Conservation (phyloP, 1,139 yeast species). For the Diutina sp. region DNA sequence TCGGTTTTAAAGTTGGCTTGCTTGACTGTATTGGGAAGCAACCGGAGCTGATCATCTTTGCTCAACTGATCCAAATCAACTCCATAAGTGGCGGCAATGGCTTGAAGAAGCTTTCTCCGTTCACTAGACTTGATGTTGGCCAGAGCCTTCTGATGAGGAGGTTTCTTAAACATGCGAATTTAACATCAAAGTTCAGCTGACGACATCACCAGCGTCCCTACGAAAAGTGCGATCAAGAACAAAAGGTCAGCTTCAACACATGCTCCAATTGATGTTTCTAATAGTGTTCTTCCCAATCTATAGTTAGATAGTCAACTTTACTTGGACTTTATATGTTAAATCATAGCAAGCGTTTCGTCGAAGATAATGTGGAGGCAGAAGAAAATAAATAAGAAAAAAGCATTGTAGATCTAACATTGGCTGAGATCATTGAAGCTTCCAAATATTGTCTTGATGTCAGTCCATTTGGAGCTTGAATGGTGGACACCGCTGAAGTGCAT, state of each 20-base stretch:
- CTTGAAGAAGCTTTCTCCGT: constrained; percentile 43
- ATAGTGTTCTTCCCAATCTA: not conserved
- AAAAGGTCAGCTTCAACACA: not conserved
- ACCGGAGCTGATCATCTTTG: constrained; percentile 29
- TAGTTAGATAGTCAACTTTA: not conserved
- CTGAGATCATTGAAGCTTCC: too few species aligned
- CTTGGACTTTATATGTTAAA: too few species aligned
- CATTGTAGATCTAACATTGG: too few species aligned
- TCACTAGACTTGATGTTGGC: constrained; percentile 79
- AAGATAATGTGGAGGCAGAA: too few species aligned
- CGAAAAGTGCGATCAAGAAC: not conserved
- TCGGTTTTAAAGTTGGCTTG: constrained; percentile 52
- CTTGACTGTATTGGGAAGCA: constrained; percentile 52
- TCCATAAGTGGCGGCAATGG: constrained; percentile 31
- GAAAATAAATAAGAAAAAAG: too few species aligned
- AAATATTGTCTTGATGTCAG: too few species aligned
- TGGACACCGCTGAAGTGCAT: not conserved
- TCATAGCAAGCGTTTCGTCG: too few species aligned
- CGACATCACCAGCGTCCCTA: not conserved
- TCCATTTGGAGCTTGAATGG: not conserved
- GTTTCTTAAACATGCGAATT: constrained; percentile 7
- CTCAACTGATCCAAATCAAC: constrained; percentile 32
- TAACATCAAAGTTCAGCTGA: not conserved
- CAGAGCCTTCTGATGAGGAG: constrained; percentile 45
- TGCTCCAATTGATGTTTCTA: not conserved